Base-by-base conservation (phyloP, 495 filamentous ascomycete species). In the Chaetomium cochliodes region DNA sequence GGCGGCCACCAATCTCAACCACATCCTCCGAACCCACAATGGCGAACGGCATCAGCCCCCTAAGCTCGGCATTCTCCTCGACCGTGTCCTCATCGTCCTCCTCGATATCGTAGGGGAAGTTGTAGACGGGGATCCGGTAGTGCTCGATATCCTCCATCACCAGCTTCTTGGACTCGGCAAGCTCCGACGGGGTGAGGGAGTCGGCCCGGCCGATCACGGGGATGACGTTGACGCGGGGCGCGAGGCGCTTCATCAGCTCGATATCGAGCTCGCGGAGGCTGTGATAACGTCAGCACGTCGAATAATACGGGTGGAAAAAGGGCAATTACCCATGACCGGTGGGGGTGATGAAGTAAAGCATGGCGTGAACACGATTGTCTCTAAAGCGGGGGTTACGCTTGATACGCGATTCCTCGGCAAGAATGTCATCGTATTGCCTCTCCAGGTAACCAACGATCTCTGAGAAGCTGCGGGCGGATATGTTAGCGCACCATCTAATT, bases 141-240 rank as follows among this genome's bases (percentile, higher is more conserved):
- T 98, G 94, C 77, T 98, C 94, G 68, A 98, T 98, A 73, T 98
- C 94, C 81, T 98, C 94, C 96, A 98, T 98, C 72, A 98, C 92
- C 58, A 98, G 84, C 82, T 97, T 98, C 86, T 98, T 98, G 46
- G 93, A 97, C 78, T 98, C 96, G 61, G 94, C 94, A 60, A 98
- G 87, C 80, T 98, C 94, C 58, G 90, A 89, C 52, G 96, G 96
- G 54, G 94, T 98, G 62, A 98, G 89, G 30, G 94, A 93, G 74
- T 98, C 94, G 73, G 94, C 94, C 77, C 97, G 97, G 74, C 94
- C 94, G 74, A 98, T 96, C 63, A 98, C 94, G 68, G 94, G 94
- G 69, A 98, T 98, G 59, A 98, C 96, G 79, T 98, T 98, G 72
- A 97, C 94, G 75, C 96, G 92, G 37, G 94, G 94, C 8, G 94